Evolutionary conservation across 2,329 filamentous ascomycete genomes (phyloP), one percentile per base, ranked within the genome.

Genomic region (Alternaria tenuissima): DNA sequence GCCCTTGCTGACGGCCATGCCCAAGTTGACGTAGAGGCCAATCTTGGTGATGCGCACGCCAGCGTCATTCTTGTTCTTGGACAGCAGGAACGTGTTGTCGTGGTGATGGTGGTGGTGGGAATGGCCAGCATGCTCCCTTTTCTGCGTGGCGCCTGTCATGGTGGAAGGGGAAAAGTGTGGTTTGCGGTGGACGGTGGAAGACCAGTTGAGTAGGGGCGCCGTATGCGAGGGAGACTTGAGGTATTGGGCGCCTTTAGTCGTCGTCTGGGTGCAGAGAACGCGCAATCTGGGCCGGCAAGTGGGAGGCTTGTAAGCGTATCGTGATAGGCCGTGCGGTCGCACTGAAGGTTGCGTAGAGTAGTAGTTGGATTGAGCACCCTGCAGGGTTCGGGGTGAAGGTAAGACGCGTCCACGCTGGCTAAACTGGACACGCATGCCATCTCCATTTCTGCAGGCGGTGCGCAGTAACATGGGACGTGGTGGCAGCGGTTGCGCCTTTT

Each of bases 1-100:
- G 42, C 94, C 95, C 79, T 99, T 99, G 67, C 89, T 91, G 70
- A 98, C 84, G 51, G 94, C 95, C 94, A 99, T 98, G 75, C 89
- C 89, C 54, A 98, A 84, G 78, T 99, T 99, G 69, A 94, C 92
- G 74, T 90, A 91, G 46, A 96, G 85, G 26, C 93, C 93, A 71
- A 98, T 91, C 66, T 93, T 86, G 53, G 95, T 99, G 75, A 97
- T 97, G 72, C 93, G 90, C 71, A 97, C 96, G 67, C 93, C 93
- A 51, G 95, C 93, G 80, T 99, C 95, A 68, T 91, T 90, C 81
- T 93, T 95, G 81, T 96, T 92, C 65, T 84, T 85, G 7, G 91
- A 94, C 4, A 88, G 91, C 51, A 96, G 85, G 76, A 93, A 95
- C 42, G 88, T 87, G 80, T 92, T 95, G 80, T 97, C 93, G 78